A percentile compares a stretch with the other conserved stretches of the same genome.
phyloP scores from a whole-genome alignment of 2,329 filamentous ascomycete species.

The Penicillium polonicum region DNA sequence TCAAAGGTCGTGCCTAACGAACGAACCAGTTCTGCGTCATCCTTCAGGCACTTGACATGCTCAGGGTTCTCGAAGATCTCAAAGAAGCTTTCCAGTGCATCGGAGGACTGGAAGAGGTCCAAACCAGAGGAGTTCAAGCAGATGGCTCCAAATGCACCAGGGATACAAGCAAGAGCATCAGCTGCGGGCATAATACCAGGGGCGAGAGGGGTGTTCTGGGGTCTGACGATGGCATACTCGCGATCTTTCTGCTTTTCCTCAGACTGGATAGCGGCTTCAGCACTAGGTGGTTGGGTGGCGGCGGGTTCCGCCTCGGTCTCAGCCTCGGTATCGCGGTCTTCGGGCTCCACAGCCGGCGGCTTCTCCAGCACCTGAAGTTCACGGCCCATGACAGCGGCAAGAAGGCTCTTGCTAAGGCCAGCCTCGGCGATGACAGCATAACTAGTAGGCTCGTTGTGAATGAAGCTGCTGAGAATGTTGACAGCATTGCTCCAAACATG shows the following conservation, averaged over 20 bases:
- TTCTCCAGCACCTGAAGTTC: constrained; percentile 39
- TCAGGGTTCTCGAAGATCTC: constrained; percentile 94
- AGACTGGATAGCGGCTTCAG: constrained; percentile 24
- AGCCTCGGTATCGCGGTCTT: constrained; percentile 27
- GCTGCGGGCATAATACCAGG: constrained; percentile 78
- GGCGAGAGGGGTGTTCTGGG: constrained; percentile 48
- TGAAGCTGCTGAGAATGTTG: constrained; percentile 89
- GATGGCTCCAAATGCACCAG: constrained; percentile 86
- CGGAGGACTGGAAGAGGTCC: constrained; percentile 79
- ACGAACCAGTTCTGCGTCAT: constrained; percentile 68
- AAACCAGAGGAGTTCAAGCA: constrained; percentile 86
- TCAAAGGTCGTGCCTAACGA: constrained; percentile 84
- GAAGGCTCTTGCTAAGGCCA: constrained; percentile 79
- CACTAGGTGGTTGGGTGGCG: constrained; percentile 42
- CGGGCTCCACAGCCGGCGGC: constrained; percentile 25
- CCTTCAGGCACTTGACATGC: constrained; percentile 81
- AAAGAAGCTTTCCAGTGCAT: constrained; percentile 81
- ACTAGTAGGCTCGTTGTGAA: constrained; percentile 97
- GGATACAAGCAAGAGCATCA: constrained; percentile 84
- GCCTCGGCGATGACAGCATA: constrained; percentile 95
- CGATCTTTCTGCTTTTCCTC: constrained; percentile 25
- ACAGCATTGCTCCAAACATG: constrained; percentile 95
- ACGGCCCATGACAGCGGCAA: constrained; percentile 70
- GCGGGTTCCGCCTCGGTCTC: constrained; percentile 35
- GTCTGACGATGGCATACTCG: constrained; percentile 34